Percentiles rank a stretch among this genome's conserved stretches.
These are phyloP conservation scores for Xylariaceae sp. DNA, from an alignment of 2,329 filamentous ascomycete species.

Conservation along the genomic window DNA sequence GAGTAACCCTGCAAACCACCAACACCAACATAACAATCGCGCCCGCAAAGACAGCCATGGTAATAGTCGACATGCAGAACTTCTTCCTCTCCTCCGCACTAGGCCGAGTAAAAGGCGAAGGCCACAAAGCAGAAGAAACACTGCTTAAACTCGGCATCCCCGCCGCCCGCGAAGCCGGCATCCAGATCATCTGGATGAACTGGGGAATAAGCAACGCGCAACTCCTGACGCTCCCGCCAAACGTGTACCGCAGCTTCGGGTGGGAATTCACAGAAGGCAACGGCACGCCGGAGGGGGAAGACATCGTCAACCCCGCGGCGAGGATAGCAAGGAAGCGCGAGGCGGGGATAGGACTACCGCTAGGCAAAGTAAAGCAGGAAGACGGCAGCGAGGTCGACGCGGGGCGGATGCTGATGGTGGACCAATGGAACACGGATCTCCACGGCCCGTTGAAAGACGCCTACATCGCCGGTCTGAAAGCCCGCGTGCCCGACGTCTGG, in stretches of 20 bases:
- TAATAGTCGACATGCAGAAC: constrained; percentile 50
- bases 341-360: not conserved
- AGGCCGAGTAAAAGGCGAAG: constrained; percentile 34
- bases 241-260: not conserved
- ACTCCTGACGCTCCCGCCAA: not conserved
- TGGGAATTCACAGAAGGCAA: not conserved
- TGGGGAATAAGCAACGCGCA: constrained; percentile 1
- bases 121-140: constrained; percentile 33
- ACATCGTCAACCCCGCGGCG: no score
- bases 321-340: no score
- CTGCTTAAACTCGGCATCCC: not conserved
- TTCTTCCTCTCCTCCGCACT: constrained; percentile 37
- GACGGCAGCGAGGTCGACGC: not conserved
- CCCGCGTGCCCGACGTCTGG: not conserved
- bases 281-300: not conserved
- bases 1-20: not conserved
- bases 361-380: not conserved
- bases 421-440: not conserved
- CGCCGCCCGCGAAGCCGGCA: not conserved
- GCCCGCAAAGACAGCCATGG: constrained; percentile 39
- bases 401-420: not conserved
- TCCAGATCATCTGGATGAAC: constrained; percentile 1
- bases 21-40: constrained; percentile 26
- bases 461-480: not conserved
- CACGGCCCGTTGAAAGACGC: not conserved